A percentile compares a stretch with the other conserved stretches of the same genome.
These are phyloP conservation scores for Pseudogymnoascus sp. DNA, from an alignment of 2,329 filamentous ascomycete genomes.

Conservation along the genomic window DNA sequence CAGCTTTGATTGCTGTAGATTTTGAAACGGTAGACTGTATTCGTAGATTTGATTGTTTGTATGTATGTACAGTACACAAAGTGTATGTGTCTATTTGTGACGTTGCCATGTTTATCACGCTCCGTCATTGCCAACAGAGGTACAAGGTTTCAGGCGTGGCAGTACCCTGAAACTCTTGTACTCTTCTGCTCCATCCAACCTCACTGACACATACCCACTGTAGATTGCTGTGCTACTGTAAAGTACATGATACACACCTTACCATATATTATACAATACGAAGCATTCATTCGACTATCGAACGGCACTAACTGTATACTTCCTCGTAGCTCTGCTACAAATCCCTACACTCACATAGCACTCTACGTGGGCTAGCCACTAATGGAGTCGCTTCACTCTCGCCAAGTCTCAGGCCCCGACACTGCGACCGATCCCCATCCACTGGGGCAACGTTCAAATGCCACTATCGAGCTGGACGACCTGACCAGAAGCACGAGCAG, in stretches of 20 bases:
- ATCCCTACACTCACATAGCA: slow-evolving; percentile 3
- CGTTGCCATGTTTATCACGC: not conserved
- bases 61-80: not conserved
- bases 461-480: slow-evolving; percentile 6
- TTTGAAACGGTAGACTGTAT: not conserved
- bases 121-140: slow-evolving; percentile 4
- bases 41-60: not conserved
- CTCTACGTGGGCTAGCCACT: not conserved
- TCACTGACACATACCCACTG: not conserved
- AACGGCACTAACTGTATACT: not conserved
- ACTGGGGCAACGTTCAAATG: slow-evolving; percentile 1
- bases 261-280: not conserved
- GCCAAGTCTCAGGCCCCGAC: slow-evolving; percentile 7
- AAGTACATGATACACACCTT: not conserved
- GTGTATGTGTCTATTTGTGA: slow-evolving; percentile 4
- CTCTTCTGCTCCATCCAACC: not conserved
- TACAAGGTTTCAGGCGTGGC: slow-evolving; percentile 7
- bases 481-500: slow-evolving; percentile 7
- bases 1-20: not conserved
- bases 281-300: slow-evolving; percentile 4
- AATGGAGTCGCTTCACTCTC: slow-evolving; percentile 5
- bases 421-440: not conserved
- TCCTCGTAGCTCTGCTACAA: slow-evolving; percentile 4
- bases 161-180: not conserved
- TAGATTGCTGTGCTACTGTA: not conserved